Base-by-base conservation (phyloP, 2,329 filamentous ascomycete genomes). In the Cercospora zeae-maydis region DNA sequence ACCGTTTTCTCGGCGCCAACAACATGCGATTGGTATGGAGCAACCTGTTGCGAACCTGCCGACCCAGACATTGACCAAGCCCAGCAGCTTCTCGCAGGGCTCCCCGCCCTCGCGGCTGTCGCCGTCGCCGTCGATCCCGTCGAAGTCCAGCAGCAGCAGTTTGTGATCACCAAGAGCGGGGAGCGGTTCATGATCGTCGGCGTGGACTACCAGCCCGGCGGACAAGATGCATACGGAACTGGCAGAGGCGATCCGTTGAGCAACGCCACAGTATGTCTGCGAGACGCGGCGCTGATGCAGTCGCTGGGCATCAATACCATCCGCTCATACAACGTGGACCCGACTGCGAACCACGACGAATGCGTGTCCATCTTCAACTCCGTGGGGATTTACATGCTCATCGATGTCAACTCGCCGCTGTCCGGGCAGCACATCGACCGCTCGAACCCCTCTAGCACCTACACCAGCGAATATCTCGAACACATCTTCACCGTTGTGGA, bases 291-390 rank as follows among this genome's bases (percentile, higher is more conserved):
- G 21, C 77, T 88, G 51, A 84, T 88, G 79, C 86, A 88, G 76
- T 76, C 79, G 63, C 76, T 88, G 56, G 86, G 86, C 74, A 82
- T 86, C 67, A 88, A 88, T 75, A 86, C 85, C 8, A 85, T 88
- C 68, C 84, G 86, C 63, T 81, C 85, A 59, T 88, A 88, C 81
- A 87, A 87, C 73, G 75, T 88, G 65, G 81, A 85, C 66, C 84
- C 85, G 16, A 76, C 77, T 2, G 73, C 84, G 62, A 82, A 87
- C 74, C 86, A 88, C 75, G 83, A 86, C 67, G 77, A 83, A 63
- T 88, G 86, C 72, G 84, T 81, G 63, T 84, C 81, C 64, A 86
- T 87, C 75, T 88, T 88, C 81, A 87, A 88, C 70, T 80, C 81
- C 2, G 85, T 84, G 31, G 86, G 86, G 58, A 88, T 88, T 71